Evolutionary conservation across 495 filamentous ascomycete genomes (phyloP), one percentile per base, ranked within the genome.

Genomic region (Daldinia caldariorum): DNA sequence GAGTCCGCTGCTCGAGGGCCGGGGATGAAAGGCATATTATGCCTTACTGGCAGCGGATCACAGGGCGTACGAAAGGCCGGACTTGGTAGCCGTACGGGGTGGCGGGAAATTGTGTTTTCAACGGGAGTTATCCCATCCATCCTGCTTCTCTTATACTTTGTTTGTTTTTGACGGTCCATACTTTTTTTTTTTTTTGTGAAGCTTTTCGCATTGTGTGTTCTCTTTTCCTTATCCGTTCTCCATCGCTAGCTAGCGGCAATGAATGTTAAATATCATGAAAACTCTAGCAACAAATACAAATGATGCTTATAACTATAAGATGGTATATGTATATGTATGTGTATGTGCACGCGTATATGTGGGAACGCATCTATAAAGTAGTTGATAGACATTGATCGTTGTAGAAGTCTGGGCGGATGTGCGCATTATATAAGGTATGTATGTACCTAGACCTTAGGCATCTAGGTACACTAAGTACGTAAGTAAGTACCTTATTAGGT

Each of bases 261-360:
- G 66, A 73, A 63, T 61, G 58, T 66, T 73, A 69, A 63, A 62
- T 69, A 63, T 70, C 54, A 73, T 37, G 66, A 70, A 73, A 63
- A 69, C 58, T 43, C 62, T 73, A 67, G 39, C 32, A 59, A 55
- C 70, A 69, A 73, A 70, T 70, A 73, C 67, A 70, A 66, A 66
- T 54, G 58, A 73, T 67, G 58, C 54, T 70, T n/a, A 63, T 69
- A 67, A 63, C 26, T 31, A 56, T 9, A 45, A 31, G 29, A 45
- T 54, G 29, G 41, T 60, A 45, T 37, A 35, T 47, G 51, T 58
- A 6, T 1, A 57, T 7, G 0, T 31, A 14, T n/a, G 18, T 34
- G 18, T 51, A 41, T 34, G 13, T 55, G 43, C 29, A 37, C 26
- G 18, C n/a, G 18, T 45, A 49, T 51, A 14, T 49, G 32, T 39